Base-by-base conservation (phyloP, 1,284 basidiomycete genomes). In the Trametes pubescens region DNA sequence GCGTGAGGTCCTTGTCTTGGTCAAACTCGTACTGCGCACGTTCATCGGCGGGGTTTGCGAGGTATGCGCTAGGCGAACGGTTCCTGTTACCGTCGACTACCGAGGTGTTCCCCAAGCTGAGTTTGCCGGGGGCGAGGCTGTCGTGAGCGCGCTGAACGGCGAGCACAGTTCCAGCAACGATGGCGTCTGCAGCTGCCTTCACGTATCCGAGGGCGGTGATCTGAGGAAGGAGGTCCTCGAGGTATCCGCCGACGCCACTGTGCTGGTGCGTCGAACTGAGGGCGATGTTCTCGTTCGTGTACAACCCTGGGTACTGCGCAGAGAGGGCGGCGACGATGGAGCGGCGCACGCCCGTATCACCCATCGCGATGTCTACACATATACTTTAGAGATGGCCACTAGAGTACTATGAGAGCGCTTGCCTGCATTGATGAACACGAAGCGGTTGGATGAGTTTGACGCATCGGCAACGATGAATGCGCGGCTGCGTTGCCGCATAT, bases 381-480 rank as follows among this genome's bases (percentile, higher is more conserved):
- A 14, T 47, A 26, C 26, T 58, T 16, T 48, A 43, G 26, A 24
- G 44, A 18, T 34, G 13, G 13, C 24, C 10, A 34, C 18, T 6
- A 4, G 18, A 8, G 29, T 14, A 9, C 4, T 26, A 11, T 6
- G 51, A 26, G 13, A 34, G 9, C 4, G 71, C 75, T 65, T 65
- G 85, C 89, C 89, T 24, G 91, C 83, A 70, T 93, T 94, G 75
- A 94, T 87, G 73, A 93, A 90, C 2, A 94, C 84, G 65, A 94
- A 76, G 24, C 91, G 82, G 59, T 89, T 84, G 40, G 81, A 76
- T 2, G 88, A 77, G 49, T 82, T 76, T 32, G 82, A 70, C 32
- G 85, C 76, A 59, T 90, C 87, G 16, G 90, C 92, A 40, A 94
- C 78, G 69, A 94, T 89, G 76, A 90, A 94, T 0, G 90, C 91